Evolutionary conservation across 2,329 filamentous ascomycete species (phyloP).

Genomic region (Diplocarpon mali): DNA sequence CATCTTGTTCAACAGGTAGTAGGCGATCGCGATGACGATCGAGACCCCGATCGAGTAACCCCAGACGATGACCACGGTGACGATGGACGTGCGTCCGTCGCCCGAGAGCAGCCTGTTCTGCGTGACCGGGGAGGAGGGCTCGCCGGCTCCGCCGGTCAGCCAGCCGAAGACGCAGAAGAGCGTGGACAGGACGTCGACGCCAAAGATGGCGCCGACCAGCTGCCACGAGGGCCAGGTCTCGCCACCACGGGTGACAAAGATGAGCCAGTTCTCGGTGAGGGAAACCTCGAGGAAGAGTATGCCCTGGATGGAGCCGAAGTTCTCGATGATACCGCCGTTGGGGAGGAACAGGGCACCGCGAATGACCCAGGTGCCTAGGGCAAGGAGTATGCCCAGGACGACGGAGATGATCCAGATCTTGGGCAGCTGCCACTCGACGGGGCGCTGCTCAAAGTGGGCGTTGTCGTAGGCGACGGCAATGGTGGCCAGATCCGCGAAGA

Average conservation of each 20-base stretch:
- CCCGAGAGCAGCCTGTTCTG: constrained; percentile 27
- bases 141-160: constrained; percentile 43
- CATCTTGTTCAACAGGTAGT: constrained; percentile 50
- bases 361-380: constrained; percentile 61
- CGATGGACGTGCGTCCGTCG: constrained; percentile 37
- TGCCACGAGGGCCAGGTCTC: constrained; percentile 68
- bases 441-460: constrained; percentile 62
- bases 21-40: constrained; percentile 54
- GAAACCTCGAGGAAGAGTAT: constrained; percentile 65
- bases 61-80: constrained; percentile 56
- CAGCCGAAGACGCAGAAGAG: constrained; percentile 68
- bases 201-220: constrained; percentile 57
- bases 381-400: constrained; percentile 56
- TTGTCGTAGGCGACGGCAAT: constrained; percentile 73
- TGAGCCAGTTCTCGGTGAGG: constrained; percentile 67
- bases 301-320: constrained; percentile 64
- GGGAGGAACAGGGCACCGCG: constrained; percentile 58
- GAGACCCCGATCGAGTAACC: constrained; percentile 55
- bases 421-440: constrained; percentile 70
- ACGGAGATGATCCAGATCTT: constrained; percentile 73
- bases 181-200: constrained; percentile 61
- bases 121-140: constrained; percentile 28
- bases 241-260: constrained; percentile 65
- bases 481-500: constrained; percentile 70
- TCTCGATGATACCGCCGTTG: constrained; percentile 63